A percentile compares a stretch with the other conserved stretches of the same genome.
Evolutionary conservation across 257 asterid genomes (phyloP).

Genomic region (Penstemon newberryi): DNA sequence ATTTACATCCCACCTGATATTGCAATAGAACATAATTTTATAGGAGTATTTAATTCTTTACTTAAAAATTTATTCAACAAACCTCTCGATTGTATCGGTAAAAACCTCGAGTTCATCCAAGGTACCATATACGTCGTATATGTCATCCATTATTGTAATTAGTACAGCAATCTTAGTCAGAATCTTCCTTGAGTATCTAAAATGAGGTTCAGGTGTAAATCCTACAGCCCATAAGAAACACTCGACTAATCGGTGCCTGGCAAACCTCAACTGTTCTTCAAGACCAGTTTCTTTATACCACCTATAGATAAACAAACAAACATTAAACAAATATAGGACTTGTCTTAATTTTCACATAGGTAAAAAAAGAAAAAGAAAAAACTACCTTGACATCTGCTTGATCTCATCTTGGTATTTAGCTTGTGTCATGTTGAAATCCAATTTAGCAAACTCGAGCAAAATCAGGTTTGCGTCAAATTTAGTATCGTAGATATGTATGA

Average conservation of each 20-base stretch:
- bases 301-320: slow-evolving; percentile 13
- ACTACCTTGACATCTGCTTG: slow-evolving; percentile 49
- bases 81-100: slow-evolving; percentile 37
- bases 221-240: slow-evolving; percentile 39
- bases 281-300: slow-evolving; percentile 31
- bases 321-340: too few relatives aligned
- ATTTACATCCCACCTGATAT: slow-evolving; percentile 39
- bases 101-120: slow-evolving; percentile 38
- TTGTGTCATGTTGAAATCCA: slow-evolving; percentile 62
- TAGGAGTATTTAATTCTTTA: neutral
- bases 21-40: neutral
- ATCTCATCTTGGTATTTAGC: slow-evolving; percentile 55
- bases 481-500: slow-evolving; percentile 31
- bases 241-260: slow-evolving; percentile 41
- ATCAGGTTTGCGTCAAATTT: slow-evolving; percentile 14
- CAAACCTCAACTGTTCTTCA: slow-evolving; percentile 31
- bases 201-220: slow-evolving; percentile 28
- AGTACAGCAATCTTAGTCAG: slow-evolving; percentile 15
- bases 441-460: slow-evolving; percentile 45
- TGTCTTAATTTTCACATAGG: too few relatives aligned
- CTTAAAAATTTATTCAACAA: neutral
- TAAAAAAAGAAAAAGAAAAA: too few relatives aligned
- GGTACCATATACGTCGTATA: slow-evolving; percentile 34
- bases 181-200: slow-evolving; percentile 13
- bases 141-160: slow-evolving; percentile 29